Conservation (phyloP, 148 eudicot species). For the Cornus florida region DNA sequence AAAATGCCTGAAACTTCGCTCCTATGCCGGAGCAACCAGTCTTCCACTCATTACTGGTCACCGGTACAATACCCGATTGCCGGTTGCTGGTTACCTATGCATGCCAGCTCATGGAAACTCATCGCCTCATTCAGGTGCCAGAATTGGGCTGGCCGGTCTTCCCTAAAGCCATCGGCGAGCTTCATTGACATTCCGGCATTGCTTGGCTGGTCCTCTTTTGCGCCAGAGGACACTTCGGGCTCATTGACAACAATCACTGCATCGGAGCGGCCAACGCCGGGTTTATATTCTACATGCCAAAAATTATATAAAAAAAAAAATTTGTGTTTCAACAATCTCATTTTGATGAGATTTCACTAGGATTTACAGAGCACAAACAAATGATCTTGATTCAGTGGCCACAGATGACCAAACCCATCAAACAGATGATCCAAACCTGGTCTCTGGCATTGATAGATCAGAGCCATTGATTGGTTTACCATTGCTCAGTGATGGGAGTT, state of each 20-base stretch:
- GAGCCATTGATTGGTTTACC: conserved; percentile 35
- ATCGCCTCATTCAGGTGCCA: conserved; percentile 53
- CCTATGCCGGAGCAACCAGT: conserved; percentile 64
- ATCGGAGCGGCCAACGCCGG: conserved; percentile 85
- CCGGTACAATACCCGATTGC: conserved; percentile 47
- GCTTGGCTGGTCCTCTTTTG: conserved; percentile 54
- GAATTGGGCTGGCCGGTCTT: conserved; percentile 58
- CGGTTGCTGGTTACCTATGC: conserved; percentile 68
- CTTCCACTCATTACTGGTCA: conserved; percentile 26
- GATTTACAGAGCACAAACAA: conserved; percentile 6
- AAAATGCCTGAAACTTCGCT: conserved; percentile 68
- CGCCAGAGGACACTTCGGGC: conserved; percentile 47
- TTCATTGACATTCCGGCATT: conserved; percentile 67
- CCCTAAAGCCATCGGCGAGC: conserved; percentile 75
- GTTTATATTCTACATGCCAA: conserved; percentile 5
- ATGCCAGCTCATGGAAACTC: conserved; percentile 69
- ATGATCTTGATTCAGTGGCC: conserved; percentile 37
- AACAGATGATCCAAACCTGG: conserved; percentile 20
- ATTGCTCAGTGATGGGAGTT: conserved; percentile 46
- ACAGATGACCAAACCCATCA: conserved; percentile 18
- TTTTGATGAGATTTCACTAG: conserved; percentile 29
- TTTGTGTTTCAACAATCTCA: conserved; percentile 10
- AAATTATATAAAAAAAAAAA: conserved; percentile 4
- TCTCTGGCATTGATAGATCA: conserved; percentile 24
- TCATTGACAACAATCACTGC: conserved; percentile 45